Conservation (phyloP, 1,284 basidiomycete species). For the Puccinia coronata region DNA sequence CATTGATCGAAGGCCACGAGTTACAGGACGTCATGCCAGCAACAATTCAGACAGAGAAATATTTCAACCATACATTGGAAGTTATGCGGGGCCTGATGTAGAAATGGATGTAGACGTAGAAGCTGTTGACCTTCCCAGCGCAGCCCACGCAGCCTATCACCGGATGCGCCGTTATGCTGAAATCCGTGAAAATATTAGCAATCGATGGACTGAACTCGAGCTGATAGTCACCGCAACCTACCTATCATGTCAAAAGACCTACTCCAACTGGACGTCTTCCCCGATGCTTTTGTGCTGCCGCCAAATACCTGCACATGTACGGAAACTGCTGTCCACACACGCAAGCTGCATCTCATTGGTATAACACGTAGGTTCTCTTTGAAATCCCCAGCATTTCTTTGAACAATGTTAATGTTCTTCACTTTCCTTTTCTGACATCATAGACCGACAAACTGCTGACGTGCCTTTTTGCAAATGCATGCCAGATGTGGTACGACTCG, state of each 20-base stretch:
- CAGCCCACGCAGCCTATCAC: neutral
- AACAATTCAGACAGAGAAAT: no score
- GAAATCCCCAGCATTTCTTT: neutral
- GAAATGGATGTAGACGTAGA: no score
- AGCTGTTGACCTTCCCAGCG: neutral
- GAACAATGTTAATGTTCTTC: neutral
- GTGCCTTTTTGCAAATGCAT: conserved; percentile 14
- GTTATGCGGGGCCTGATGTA: no score
- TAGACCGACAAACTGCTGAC: neutral
- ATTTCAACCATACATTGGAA: no score
- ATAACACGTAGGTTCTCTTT: neutral
- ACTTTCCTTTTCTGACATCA: neutral
- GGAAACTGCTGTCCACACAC: neutral
- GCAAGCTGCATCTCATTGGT: neutral
- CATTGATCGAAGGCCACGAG: no score
- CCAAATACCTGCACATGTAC: neutral
- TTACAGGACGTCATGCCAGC: no score
- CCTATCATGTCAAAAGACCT: neutral
- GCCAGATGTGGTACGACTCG: neutral
- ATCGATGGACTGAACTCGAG: neutral
- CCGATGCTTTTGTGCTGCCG: neutral
- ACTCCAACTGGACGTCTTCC: neutral
- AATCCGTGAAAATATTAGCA: neutral
- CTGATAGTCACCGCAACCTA: neutral
- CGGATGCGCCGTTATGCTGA: neutral